Evolutionary conservation across 495 filamentous ascomycete genomes (phyloP), one percentile per base, ranked within the genome.

Genomic region (Pseudoneurospora amorphoporcata): DNA sequence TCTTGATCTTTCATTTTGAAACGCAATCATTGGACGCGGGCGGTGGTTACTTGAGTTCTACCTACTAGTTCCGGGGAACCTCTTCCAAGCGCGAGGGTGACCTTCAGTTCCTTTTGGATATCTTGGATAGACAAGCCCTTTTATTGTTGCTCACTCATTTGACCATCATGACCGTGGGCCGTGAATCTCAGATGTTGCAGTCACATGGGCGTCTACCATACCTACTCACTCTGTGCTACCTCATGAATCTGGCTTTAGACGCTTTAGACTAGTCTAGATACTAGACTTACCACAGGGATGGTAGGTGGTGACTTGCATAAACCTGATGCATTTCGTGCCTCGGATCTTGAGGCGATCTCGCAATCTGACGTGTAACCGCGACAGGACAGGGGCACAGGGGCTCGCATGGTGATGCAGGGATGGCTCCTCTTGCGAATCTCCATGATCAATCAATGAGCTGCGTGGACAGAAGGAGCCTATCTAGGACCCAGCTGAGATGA

Each of bases 321-420:
- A 69, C 38, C 68, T 69, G 68, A 69, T n/a, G 68, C 68, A 69
- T 41, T 69, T 69, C 40, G 68, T 69, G 68, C 68, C n/a, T 69
- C 68, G 68, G 14, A 38, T 65, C 53, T 8, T 35, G 29, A 65
- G 47, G 23, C 47, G 19, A 58, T 58, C 47, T 58, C 19, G 9
- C 3, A 35, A 65, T 16, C 53, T 65, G 53, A 65, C 6, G 53
- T 65, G 29, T 35, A 65, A 35, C 29, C 14, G 53, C 53, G 53
- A 65, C 53, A 65, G 29, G 5, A 61, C 29, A 32, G 32, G 12
- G 29, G 32, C 8, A 61, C 53, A 61, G 53, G 53, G 53, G 53
- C 23, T 3, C 3, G 53, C 53, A 65, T 65, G 37, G 14, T 12
- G 53, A 4, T 65, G 7, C 53, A 65, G 53, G 53, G 53, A 65